Conservation (phyloP, 768 basidiomycete genomes). For the Xanthoconium stramineum region DNA sequence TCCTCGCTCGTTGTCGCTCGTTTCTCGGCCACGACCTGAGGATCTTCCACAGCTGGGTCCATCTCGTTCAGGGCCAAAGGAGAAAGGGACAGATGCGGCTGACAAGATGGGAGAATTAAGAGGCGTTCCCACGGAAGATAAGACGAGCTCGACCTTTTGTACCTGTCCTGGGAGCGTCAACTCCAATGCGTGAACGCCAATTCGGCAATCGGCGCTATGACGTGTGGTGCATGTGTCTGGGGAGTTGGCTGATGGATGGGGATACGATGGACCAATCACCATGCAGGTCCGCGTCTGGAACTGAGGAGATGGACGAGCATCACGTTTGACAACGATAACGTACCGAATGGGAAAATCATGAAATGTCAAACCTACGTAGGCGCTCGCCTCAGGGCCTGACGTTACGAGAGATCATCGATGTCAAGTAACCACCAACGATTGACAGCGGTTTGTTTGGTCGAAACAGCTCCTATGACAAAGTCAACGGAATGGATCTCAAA, state of each 20-base stretch:
- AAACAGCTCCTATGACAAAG: too few relatives aligned
- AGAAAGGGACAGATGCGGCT: neutral
- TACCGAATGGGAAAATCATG: neutral
- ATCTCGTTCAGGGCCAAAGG: neutral
- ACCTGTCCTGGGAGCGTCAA: neutral
- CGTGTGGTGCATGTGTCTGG: neutral
- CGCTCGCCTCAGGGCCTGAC: too few relatives aligned
- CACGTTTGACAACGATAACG: neutral
- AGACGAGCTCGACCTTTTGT: conserved; percentile 12
- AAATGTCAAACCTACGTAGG: too few relatives aligned
- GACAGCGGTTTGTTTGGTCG: too few relatives aligned
- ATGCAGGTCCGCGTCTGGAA: neutral
- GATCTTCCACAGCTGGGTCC: conserved; percentile 1
- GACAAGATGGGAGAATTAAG: neutral
- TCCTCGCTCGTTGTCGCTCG: conserved; percentile 12
- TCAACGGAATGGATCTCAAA: too few relatives aligned
- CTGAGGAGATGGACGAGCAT: neutral
- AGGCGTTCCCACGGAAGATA: conserved; percentile 17
- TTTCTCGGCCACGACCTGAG: conserved; percentile 16
- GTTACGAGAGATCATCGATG: too few relatives aligned
- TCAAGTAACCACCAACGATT: too few relatives aligned
- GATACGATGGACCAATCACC: neutral
- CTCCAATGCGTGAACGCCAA: neutral
- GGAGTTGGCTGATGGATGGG: too few relatives aligned
- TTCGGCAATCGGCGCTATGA: neutral